A percentile compares a stretch with the other conserved stretches of the same genome.
These are phyloP conservation scores for Phylloporus gajari DNA, from an alignment of 1,284 basidiomycete species.

Conservation along the genomic window DNA sequence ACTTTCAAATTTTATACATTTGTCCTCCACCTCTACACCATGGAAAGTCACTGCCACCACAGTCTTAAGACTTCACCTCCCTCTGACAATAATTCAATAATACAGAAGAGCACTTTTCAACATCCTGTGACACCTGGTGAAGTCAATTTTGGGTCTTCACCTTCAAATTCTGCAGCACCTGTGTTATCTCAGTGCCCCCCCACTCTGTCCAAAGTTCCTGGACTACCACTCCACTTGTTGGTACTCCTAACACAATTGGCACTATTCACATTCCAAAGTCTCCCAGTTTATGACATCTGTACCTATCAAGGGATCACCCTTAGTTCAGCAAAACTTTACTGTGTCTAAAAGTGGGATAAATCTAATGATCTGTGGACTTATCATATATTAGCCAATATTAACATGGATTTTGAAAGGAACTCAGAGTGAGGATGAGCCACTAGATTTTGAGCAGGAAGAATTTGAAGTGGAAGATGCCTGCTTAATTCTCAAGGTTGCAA, in stretches of 20 bases:
- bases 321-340: not conserved
- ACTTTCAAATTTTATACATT: too few species aligned
- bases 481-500: not conserved
- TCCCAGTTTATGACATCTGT: not conserved
- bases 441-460: not conserved
- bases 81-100: too few species aligned
- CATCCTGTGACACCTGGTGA: too few species aligned
- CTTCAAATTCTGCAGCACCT: not conserved
- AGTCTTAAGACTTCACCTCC: too few species aligned
- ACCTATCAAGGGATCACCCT: not conserved
- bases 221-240: not conserved
- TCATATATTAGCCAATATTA: not conserved
- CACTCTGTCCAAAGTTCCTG: not conserved
- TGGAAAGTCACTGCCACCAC: too few species aligned
- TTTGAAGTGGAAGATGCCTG: not conserved
- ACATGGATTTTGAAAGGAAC: not conserved
- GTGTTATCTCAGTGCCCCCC: not conserved
- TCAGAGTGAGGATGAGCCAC: not conserved
- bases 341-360: not conserved
- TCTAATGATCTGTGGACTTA: not conserved
- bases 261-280: not conserved
- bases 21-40: too few species aligned
- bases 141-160: too few species aligned
- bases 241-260: not conserved
- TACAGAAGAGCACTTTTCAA: too few species aligned